These are phyloP conservation scores for Grammothele lineata DNA, from an alignment of 768 basidiomycete species.

Conservation along the genomic window DNA sequence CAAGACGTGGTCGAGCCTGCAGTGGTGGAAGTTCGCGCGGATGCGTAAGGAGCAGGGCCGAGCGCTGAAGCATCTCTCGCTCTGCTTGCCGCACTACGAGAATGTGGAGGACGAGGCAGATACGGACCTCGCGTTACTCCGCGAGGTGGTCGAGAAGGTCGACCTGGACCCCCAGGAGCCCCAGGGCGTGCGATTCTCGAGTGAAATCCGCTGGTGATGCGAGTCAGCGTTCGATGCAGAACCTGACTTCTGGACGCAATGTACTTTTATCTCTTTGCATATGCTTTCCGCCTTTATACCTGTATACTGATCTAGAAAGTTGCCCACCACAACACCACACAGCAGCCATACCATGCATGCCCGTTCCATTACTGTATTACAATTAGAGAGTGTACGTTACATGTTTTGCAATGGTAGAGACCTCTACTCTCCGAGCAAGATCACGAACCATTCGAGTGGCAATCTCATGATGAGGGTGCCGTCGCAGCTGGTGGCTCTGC, in stretches of 20 bases:
- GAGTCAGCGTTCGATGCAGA: neutral
- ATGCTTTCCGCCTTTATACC: neutral
- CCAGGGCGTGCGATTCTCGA: conserved; percentile 13
- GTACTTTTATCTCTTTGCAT: conserved; percentile 1
- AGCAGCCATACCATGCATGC: neutral
- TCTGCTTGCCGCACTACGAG: conserved; percentile 24
- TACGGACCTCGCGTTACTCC: conserved; percentile 23
- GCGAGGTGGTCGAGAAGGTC: conserved; percentile 22
- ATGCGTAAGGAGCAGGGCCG: conserved; percentile 17
- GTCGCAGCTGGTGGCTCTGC: conserved; percentile 7
- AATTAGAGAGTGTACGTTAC: conserved; percentile 3
- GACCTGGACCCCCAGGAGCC: conserved; percentile 23
- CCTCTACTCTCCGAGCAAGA: neutral
- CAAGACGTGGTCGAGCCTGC: conserved; percentile 27
- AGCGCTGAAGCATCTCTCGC: conserved; percentile 22
- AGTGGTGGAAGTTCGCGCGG: conserved; percentile 23
- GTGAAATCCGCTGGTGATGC: conserved; percentile 6
- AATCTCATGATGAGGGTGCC: conserved; percentile 7
- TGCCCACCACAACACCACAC: neutral
- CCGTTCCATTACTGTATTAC: conserved; percentile 4
- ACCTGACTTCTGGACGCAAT: neutral
- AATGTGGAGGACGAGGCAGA: conserved; percentile 25
- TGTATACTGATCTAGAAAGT: neutral
- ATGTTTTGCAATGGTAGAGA: neutral
- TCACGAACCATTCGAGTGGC: neutral